Base-by-base conservation (phyloP, 2,329 filamentous ascomycete species). In the Hymenoscyphus repandus region DNA sequence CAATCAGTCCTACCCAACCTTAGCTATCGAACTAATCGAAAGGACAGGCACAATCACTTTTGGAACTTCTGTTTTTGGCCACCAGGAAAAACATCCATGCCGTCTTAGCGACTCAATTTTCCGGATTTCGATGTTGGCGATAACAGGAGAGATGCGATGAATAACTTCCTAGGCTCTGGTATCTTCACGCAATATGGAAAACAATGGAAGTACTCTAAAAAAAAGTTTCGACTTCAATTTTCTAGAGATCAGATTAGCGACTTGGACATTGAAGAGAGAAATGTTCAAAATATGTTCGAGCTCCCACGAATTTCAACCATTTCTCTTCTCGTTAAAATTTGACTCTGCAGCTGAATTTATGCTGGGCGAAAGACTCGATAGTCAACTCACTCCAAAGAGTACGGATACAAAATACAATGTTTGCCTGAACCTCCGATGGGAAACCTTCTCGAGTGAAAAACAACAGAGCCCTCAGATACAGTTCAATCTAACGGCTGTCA, bases 271-370 rank as follows among this genome's bases (percentile, higher is more conserved):
- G n/a, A 36, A 5, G 47, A 49, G 15, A 18, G 22, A 27, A 38
- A 49, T 36, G 38, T 49, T 15, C 30, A 49, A 15, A 43, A 43
- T 34, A 7, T 49, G 3, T 22, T 49, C 22, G 10, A 33, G 2
- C 38, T 43, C 6, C 12, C 42, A 5, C 38, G 47, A 49, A 17
- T 6, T 49, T 13, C 47, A 49, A 37, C 76, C 79, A 6, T 66
- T 84, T 5, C 82, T 86, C 61, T 85, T 85, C 60, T 73, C 76
- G 38, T 74, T 86, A 60, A 85, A 83, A 0, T 72, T 87, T 11
- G 83, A 87, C 53, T 77, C 80, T 0, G 80, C 82, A 0, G 86
- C 82, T 0, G 80, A 83, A 43, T 85, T 86, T 56, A 68, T 87
- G 6, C 82, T 86, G 38, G 83, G 84, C 11, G 57, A 41, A n/a